Evolutionary conservation across 495 filamentous ascomycete genomes (phyloP).

Genomic region (Lepraria neglecta): DNA sequence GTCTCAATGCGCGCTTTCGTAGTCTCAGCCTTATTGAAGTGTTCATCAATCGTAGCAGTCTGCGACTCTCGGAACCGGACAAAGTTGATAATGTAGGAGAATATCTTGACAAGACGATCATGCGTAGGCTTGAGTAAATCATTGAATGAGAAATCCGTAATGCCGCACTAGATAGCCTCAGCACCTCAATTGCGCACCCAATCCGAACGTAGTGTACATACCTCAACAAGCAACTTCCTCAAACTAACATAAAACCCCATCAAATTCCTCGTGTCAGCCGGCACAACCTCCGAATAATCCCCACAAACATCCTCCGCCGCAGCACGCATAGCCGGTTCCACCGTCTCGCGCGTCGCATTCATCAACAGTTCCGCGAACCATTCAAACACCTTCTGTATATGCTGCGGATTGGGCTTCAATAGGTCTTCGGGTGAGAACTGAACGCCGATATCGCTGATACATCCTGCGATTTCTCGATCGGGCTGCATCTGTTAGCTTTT

Average conservation of each 20-base stretch:
- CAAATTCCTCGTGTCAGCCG: constrained; percentile 78
- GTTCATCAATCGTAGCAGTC: constrained; percentile 75
- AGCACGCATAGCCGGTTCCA: constrained; percentile 90
- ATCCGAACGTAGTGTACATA: constrained; percentile 24
- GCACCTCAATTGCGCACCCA: background rate
- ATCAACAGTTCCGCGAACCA: constrained; percentile 92
- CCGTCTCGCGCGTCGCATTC: constrained; percentile 80
- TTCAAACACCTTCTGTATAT: constrained; percentile 94
- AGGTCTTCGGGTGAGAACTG: constrained; percentile 82
- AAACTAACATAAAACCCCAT: constrained; percentile 88
- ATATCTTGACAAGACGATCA: constrained; percentile 79
- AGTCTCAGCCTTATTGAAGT: constrained; percentile 81
- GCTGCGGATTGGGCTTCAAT: constrained; percentile 84
- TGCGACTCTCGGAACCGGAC: constrained; percentile 92
- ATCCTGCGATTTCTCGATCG: constrained; percentile 88
- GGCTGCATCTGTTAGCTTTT: constrained; percentile 36
- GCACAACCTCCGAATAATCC: constrained; percentile 72
- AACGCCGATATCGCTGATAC: constrained; percentile 93
- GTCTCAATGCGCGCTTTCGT: constrained; percentile 81
- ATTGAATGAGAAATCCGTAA: constrained; percentile 86
- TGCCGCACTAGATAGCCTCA: constrained; percentile 54
- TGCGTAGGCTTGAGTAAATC: constrained; percentile 86
- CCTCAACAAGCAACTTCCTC: constrained; percentile 67
- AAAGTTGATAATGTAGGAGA: constrained; percentile 97
- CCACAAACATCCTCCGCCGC: constrained; percentile 76